Evolutionary conservation across 805 yeast genomes (phyloP), one percentile per base, ranked within the genome.

Genomic region (Candida schatavii): DNA sequence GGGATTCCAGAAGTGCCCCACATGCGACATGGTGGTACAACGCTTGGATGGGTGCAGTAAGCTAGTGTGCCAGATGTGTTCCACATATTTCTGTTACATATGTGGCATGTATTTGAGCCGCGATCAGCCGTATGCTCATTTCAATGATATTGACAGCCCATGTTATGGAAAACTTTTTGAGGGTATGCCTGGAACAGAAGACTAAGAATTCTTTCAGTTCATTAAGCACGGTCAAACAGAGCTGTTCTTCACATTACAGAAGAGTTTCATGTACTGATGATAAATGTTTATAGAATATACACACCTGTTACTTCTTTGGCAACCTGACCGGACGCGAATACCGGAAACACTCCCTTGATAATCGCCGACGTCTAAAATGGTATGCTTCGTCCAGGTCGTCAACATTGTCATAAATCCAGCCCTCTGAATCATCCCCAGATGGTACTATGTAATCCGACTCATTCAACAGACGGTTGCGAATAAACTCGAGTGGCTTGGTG

Each of bases 41-140:
- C 70, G 78, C 43, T 61, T 72, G 19, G 85, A 80, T 48, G 88
- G 86, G 4, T 81, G 86, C 55, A 81, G 80, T 51, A 79, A 77
- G 50, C 79, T 81, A 82, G 67, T 64, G 29, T 81, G 88, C 50
- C 47, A 66, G 0, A 59, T 69, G 4, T 81, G 87, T 46, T 47
- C 50, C 3, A 62, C 72, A 0, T 50, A 57, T 33, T 81, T 81
- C 47, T 81, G 87, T 52, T 76, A 74, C 45, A 34, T 78, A 7
- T 81, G 87, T 59, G 81, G 81, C 2, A 54, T 51, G 2, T 46
- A 56, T 13, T 51, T 77, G 42, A 48, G 57, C 17, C 56, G 58
- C 4, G 57, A 52, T 5, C 72, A 73, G 40, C 80, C 81, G 0
- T 81, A 81, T 51, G 64, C 57, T 22, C 86, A 81, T 57, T 81